Evolutionary conservation across 208 protist genomes (phyloP).

Genomic region (Crithidia sp.): DNA sequence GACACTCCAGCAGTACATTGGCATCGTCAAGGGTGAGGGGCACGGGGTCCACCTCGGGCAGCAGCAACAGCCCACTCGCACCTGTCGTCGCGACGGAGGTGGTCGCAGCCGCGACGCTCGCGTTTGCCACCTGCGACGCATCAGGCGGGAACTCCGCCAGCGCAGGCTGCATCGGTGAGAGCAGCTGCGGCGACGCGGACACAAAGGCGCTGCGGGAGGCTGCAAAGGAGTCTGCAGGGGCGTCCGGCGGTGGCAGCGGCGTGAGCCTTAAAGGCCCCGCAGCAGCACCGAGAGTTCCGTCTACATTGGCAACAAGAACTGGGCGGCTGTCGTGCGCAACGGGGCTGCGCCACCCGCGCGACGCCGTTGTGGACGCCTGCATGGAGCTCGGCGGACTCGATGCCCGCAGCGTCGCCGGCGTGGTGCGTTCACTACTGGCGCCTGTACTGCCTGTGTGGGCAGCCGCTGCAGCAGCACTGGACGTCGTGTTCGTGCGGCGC

Average conservation of each 20-base stretch:
- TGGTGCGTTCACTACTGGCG: not conserved
- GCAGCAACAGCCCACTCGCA: too few relatives aligned
- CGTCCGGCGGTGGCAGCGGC: too few relatives aligned
- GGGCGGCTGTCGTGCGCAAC: not conserved
- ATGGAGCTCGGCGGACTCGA: not conserved
- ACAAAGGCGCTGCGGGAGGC: not conserved
- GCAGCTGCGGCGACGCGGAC: not conserved
- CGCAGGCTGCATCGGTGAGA: not conserved
- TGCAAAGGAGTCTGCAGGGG: not conserved
- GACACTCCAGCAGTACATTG: conserved; percentile 16
- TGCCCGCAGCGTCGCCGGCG: not conserved
- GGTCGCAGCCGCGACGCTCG: not conserved
- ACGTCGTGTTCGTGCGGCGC: conserved; percentile 16
- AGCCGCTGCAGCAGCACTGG: not conserved
- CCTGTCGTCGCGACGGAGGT: not conserved
- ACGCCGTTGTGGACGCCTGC: not conserved
- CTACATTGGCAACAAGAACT: not conserved
- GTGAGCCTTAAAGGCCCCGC: too few relatives aligned
- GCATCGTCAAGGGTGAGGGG: conserved; percentile 2
- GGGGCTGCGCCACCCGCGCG: not conserved
- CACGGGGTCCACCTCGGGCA: conserved; percentile 17
- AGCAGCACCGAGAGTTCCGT: too few relatives aligned
- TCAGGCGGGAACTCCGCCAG: not conserved
- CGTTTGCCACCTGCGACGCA: not conserved
- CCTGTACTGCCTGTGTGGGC: not conserved